These are phyloP conservation scores for Ophiostoma fasciatum DNA, from an alignment of 2,329 filamentous ascomycete species.

Conservation along the genomic window DNA sequence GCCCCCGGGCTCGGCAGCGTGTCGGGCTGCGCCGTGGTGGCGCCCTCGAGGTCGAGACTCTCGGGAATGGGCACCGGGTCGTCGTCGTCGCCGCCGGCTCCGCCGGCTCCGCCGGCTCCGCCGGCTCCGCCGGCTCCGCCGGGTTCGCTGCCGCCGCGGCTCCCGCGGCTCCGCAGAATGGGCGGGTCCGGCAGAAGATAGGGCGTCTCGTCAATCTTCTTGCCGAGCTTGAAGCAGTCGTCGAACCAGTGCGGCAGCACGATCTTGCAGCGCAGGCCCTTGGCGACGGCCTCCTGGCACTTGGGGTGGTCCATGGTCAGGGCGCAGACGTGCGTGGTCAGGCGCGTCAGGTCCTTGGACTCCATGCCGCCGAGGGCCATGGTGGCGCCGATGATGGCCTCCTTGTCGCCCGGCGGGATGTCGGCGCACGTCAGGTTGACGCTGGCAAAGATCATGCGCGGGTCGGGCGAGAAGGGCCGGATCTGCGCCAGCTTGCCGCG, in stretches of 20 bases:
- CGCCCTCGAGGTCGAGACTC: constrained; percentile 51
- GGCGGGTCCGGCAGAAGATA: constrained; percentile 80
- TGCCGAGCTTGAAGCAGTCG: constrained; percentile 85
- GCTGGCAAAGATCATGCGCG: constrained; percentile 75
- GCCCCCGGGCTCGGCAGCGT: constrained; percentile 24
- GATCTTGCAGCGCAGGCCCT: constrained; percentile 59
- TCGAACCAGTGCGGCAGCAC: constrained; percentile 97
- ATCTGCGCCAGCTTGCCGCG: constrained; percentile 61
- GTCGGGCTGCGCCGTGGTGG: constrained; percentile 34
- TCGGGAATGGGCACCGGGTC: constrained; percentile 26
- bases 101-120: constrained; percentile 21
- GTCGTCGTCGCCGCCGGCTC: not conserved
- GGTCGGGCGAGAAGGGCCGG: constrained; percentile 79
- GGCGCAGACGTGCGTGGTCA: constrained; percentile 82
- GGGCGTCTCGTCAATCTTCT: constrained; percentile 75
- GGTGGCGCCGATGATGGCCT: constrained; percentile 81
- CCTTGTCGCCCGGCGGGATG: constrained; percentile 73
- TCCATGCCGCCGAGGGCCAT: constrained; percentile 80
- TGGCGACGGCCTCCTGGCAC: constrained; percentile 46
- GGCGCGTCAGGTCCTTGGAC: constrained; percentile 51
- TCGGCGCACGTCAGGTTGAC: constrained; percentile 73
- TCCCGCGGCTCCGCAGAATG: constrained; percentile 38
- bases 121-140: constrained; percentile 22
- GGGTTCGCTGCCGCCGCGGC: constrained; percentile 26
- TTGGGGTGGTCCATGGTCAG: constrained; percentile 61